Evolutionary conservation across 2,329 filamentous ascomycete species (phyloP), one percentile per base, ranked within the genome.

Genomic region (Pseudopyrenochaeta lycopersici): DNA sequence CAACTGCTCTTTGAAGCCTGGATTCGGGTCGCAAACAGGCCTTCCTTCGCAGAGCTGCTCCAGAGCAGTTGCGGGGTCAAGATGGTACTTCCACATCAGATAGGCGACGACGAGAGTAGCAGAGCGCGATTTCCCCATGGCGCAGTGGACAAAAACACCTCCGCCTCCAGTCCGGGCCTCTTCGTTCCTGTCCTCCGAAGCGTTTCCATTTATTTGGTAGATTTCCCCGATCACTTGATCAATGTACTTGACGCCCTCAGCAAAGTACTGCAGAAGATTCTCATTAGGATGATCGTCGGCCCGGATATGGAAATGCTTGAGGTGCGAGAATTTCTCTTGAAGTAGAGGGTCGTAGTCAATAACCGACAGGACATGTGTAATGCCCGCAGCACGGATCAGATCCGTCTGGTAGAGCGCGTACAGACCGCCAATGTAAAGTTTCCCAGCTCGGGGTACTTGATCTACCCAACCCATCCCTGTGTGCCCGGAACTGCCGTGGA

Each of bases 361-460:
- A 9, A 74, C 66, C 0, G 63, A 68, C 1, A 74, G 51, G 0
- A 75, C 70, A 32, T 75, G 71, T 0, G 72, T 75, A 15, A 75
- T 71, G 4, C 65, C 63, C 2, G 69, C 69, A 2, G 61, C 57
- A 9, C 56, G 48, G 45, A 75, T 70, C 7, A 77, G 64, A 54
- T 76, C 67, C 2, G 70, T 71, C 53, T 77, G 73, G 57, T 78
- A 78, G 2, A 79, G 61, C 1, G 76, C 77, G 51, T 77, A 73
- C 2, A 79, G 64, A 27, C 77, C 77, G 52, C 77, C 77, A 43
- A 78, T 78, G 68, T 75, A 76, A 27, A 78, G 65, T 15, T 67
- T 67, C 3, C 67, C 63, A 3, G 68, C 63, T 5, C 69, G 63
- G 0, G 76, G 76, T 6, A 78, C 64, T 15, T 58, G 62, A 46